These are phyloP conservation scores for Straminergon stramineum DNA, from an alignment of 225 moss, liverwort and hornwort genomes.

Conservation along the genomic window DNA sequence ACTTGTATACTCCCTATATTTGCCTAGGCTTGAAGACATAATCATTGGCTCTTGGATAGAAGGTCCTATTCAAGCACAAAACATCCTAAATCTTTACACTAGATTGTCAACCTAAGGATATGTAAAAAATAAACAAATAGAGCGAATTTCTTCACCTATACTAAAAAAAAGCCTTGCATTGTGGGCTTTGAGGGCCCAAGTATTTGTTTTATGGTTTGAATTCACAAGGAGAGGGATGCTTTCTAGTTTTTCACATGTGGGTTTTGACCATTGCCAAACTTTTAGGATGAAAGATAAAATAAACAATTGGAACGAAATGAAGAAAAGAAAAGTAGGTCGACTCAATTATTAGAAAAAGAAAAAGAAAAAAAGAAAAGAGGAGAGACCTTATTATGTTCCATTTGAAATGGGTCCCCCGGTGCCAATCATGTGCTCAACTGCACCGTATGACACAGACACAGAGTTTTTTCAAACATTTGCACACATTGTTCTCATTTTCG, in stretches of 20 bases:
- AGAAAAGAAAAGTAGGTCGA: neutral
- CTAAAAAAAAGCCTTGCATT: neutral
- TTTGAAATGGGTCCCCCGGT: neutral
- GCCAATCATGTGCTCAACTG: constrained; percentile 7
- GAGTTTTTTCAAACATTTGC: neutral
- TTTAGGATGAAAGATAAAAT: neutral
- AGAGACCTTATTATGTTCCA: neutral
- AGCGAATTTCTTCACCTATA: accelerated
- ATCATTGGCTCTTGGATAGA: accelerated
- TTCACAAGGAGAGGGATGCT: accelerated
- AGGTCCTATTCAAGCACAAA: accelerated
- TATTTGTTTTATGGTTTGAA: neutral
- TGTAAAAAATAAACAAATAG: accelerated
- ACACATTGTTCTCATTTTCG: neutral
- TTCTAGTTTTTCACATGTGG: neutral
- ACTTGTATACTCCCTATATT: accelerated
- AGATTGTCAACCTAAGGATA: accelerated
- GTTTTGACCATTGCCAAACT: neutral
- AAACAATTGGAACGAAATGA: neutral
- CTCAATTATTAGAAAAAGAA: neutral
- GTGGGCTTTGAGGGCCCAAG: neutral
- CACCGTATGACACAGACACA: constrained; percentile 2
- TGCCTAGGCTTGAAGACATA: accelerated
- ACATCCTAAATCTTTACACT: accelerated
- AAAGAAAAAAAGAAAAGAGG: neutral